Evolutionary conservation across 129 eudicot genomes (phyloP).

Genomic region (Mikania micrantha): DNA sequence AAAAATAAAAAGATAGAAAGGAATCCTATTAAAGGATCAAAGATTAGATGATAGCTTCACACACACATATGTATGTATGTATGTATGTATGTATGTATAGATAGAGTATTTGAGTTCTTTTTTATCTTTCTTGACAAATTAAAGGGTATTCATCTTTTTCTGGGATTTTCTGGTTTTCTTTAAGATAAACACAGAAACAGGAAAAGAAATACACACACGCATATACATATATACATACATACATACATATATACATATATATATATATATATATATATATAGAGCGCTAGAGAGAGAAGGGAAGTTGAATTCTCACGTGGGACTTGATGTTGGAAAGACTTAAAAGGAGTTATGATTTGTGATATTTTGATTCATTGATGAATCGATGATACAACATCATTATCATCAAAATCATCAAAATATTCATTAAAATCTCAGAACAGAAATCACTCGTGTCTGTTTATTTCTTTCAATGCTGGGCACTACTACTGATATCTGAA

Average conservation of each 20-base stretch:
- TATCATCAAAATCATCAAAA: conserved; percentile 19
- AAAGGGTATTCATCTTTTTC: conserved; percentile 15
- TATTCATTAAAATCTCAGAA: conserved; percentile 11
- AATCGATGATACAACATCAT: conserved; percentile 7
- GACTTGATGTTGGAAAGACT: conserved; percentile 41
- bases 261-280: conserved; percentile 9
- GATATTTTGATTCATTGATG: conserved; percentile 31
- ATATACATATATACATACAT: no score
- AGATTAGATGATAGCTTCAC: conserved; percentile 15
- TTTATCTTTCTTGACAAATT: not conserved
- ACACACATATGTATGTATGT: conserved; percentile 4
- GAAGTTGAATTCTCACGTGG: conserved; percentile 53
- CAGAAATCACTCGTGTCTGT: conserved; percentile 2
- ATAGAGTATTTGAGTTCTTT: no score
- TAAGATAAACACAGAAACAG: conserved; percentile 18
- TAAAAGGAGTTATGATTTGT: conserved; percentile 26
- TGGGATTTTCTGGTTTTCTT: conserved; percentile 11
- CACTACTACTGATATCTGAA: conserved; percentile 23
- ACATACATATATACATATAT: conserved; percentile 3
- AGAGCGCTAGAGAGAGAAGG: conserved; percentile 5
- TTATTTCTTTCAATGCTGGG: conserved; percentile 11
- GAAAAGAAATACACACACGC: not conserved
- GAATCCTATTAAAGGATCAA: conserved; percentile 23
- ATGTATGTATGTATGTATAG: conserved; percentile 11
- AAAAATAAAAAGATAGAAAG: conserved; percentile 1